Evolutionary conservation across 306 rosid species (phyloP), one percentile per base, ranked within the genome.

Genomic region (Gastrolobium villosum): DNA sequence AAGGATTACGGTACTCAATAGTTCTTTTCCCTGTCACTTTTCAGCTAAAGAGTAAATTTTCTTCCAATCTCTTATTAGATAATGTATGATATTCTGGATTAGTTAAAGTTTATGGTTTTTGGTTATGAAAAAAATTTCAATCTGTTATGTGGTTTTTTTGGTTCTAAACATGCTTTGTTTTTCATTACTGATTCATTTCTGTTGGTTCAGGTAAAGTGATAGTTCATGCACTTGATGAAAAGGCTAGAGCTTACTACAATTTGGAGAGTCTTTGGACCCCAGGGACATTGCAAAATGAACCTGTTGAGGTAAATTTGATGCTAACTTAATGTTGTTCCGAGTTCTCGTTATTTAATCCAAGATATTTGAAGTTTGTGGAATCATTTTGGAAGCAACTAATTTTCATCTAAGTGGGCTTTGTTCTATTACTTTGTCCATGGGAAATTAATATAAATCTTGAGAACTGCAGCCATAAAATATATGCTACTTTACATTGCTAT

Each of bases 161-260:
- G 41, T 71, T 72, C 60, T 80, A 26, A 52, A 10, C 40, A 44
- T 80, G 41, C 45, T 14, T 53, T 49, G 34, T 26, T 32, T 66
- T 71, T 66, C 59, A 20, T 44, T 45, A 1, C 40, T 72, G 65
- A 2, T 32, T 45, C 15, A 20, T 75, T 60, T 75, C 13, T 26
- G 30, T 64, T 79, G 62, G n/a, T 77, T 68, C 73, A 95, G 99
- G 99, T 48, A 91, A 85, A 81, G 96, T 92, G 54, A 84, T 92
- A 76, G 88, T 95, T 52, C 99, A 95, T 72, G 99, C 99, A 35
- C 94, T 95, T 14, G 99, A 95, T 69, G 99, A 95, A 87, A 91
- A 89, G 52, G 99, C 99, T 41, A 92, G 99, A 83, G 88, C 87
- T 50, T 95, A 95, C 84, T 95, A 95, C 86, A 91, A 91, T 85